Base-by-base conservation (phyloP, 257 asterid species). In the Fraxinus cuspidata region DNA sequence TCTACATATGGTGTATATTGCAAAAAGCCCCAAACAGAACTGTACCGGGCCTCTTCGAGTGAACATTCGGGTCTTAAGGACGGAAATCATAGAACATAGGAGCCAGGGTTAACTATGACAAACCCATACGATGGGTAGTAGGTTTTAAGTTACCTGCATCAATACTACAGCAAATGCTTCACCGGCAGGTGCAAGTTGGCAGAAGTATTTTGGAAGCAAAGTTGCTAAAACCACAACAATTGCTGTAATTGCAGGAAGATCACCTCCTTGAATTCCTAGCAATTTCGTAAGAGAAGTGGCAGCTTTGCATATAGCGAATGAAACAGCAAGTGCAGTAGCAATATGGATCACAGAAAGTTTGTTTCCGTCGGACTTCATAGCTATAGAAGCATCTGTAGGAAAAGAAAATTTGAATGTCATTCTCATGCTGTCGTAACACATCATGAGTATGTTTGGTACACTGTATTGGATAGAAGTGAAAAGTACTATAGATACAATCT, bases 161-260 rank as follows among this genome's bases (percentile, higher is more conserved):
- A 89, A 81, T 71, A 93, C 87, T 27, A 89, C 32, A 49, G 96
- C 83, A 21, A 91, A 79, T 56, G 86, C 88, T 83, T 93, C 97
- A 38, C 97, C 98, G 72, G 94, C 85, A 53, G 91, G 94, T 53
- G 97, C 93, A 73, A 93, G 89, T 75, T 83, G 79, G 72, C 80
- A 85, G 81, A 91, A 90, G 86, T 73, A 85, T 12, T 81, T 58
- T 2, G 97, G 98, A 74, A 91, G 80, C 68, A 74, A 47, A 76
- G 94, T 90, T 38, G 97, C 94, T 81, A 91, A 84, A 79, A 89
- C 73, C 69, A 93, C 96, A 79, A 90, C 88, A 60, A 86, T 86
- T 12, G 91, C 90, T 29, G 97, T 93, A 75, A 93, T 88, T 64
- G 86, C 87, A 38, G 97, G 88, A 71, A 93, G 97, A 83, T 87